phyloP scores from a whole-genome alignment of 495 filamentous ascomycete species.

The Annulohypoxylon maeteangense region DNA sequence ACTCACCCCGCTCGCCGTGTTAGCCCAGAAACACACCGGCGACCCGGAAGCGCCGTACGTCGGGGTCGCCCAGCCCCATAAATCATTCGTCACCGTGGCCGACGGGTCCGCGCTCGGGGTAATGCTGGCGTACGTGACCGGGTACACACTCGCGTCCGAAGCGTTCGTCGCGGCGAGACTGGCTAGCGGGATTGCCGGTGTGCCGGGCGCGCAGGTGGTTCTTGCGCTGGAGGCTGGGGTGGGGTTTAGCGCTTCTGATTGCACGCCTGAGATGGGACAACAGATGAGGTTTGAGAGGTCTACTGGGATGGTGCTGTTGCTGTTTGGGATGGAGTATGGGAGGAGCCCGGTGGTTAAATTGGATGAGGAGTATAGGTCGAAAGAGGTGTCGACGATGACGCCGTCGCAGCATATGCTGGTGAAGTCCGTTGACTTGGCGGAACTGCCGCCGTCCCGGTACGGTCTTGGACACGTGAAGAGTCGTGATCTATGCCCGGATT shows the following conservation, averaged over 20 bases:
- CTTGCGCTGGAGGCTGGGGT: constrained; percentile 7
- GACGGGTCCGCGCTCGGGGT: background rate
- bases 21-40: constrained; percentile 28
- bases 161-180: constrained; percentile 27
- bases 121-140: constrained; percentile 15
- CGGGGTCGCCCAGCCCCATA: constrained; percentile 25
- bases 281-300: constrained; percentile 19
- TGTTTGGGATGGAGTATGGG: background rate
- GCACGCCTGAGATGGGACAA: constrained; percentile 26
- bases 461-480: constrained; percentile 1
- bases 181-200: constrained; percentile 18
- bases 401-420: constrained; percentile 38
- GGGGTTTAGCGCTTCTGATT: background rate
- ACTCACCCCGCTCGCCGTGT: constrained; percentile 19
- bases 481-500: background rate
- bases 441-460: background rate
- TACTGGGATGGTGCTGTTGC: background rate
- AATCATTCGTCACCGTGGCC: constrained; percentile 24
- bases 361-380: constrained; percentile 20
- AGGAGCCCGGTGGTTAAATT: background rate
- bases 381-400: constrained; percentile 30
- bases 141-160: constrained; percentile 2
- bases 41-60: constrained; percentile 28
- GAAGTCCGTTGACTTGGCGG: background rate
- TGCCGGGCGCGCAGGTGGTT: constrained; percentile 23